phyloP scores from a whole-genome alignment of 345 rosid species.

The Erysimum cheiranthoides region DNA sequence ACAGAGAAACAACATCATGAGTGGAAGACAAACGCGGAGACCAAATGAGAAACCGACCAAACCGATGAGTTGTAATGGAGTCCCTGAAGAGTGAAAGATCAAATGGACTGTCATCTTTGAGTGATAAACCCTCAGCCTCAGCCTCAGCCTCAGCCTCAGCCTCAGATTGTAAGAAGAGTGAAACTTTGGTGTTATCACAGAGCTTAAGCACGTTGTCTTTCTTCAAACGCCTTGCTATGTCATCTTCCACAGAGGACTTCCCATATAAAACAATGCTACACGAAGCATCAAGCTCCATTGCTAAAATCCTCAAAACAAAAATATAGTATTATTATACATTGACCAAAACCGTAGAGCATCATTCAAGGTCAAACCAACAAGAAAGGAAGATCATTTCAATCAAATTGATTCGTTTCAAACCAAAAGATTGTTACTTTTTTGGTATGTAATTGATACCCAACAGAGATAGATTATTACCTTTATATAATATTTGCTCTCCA shows the following conservation, averaged over 20 bases:
- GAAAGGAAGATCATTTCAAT: no score
- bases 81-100: conserved; percentile 51
- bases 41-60: conserved; percentile 83
- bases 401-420: no score
- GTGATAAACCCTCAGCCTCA: conserved; percentile 7
- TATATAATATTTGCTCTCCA: no score
- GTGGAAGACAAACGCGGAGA: conserved; percentile 76
- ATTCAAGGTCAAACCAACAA: no score
- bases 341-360: no score
- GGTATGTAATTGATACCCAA: no score
- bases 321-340: no score
- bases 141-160: conserved; percentile 51
- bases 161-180: conserved; percentile 56
- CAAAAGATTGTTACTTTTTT: no score
- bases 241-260: conserved; percentile 62
- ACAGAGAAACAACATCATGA: conserved; percentile 80
- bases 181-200: conserved; percentile 50
- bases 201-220: conserved; percentile 56
- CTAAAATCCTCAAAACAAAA: conserved; percentile 22
- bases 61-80: conserved; percentile 63
- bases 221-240: conserved; percentile 59
- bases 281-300: conserved; percentile 58
- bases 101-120: conserved; percentile 50
- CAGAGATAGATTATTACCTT: no score
- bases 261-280: conserved; percentile 63